Base-by-base conservation (phyloP, 345 rosid species). In the Syzygium grande region DNA sequence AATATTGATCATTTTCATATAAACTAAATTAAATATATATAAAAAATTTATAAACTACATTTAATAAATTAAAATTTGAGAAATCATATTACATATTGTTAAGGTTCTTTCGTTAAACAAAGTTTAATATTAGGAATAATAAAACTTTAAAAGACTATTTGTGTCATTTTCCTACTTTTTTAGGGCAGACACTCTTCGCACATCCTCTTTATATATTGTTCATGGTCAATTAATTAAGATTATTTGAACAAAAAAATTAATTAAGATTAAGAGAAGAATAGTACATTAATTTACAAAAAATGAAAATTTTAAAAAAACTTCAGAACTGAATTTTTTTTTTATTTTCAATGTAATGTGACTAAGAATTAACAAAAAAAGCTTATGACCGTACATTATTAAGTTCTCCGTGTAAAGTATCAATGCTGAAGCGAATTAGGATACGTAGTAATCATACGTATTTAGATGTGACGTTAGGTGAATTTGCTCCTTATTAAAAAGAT, bases 351-450 rank as follows among this genome's bases (percentile, higher is more conserved):
- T 30, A 30, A 68, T 17, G 79, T 68, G 2, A 19, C 38, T 38
- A 17, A 34, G 80, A 19, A 73, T 38, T 56, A 7, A 3, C 17
- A 9, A 73, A 34, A 73, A 9, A 73, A 73, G 23, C 11, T 73
- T 19, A 38, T 1, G 14, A 34, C 13, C 0, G 4, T 9, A 5
- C 22, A 5, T 19, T 1, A 19, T 38, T 73, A 10, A 4, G 2
- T n/a, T n/a, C 30, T 61, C 14, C 0, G 10, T n/a, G 7, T 61
- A 3, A 59, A 61, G 5, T 61, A 1, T n/a, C 29, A 2, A 61
- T 4, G 9, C 0, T 0, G 5, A 10, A 19, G 80, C 25, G 38
- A 34, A 34, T 19, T 34, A 73, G 49, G 11, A 8, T 38, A 73
- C 9, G 43, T 30, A 0, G 23, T 34, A 17, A 16, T 68, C 3